Conservation (phyloP, 441 rosid genomes). For the Raphanus hybrid region DNA sequence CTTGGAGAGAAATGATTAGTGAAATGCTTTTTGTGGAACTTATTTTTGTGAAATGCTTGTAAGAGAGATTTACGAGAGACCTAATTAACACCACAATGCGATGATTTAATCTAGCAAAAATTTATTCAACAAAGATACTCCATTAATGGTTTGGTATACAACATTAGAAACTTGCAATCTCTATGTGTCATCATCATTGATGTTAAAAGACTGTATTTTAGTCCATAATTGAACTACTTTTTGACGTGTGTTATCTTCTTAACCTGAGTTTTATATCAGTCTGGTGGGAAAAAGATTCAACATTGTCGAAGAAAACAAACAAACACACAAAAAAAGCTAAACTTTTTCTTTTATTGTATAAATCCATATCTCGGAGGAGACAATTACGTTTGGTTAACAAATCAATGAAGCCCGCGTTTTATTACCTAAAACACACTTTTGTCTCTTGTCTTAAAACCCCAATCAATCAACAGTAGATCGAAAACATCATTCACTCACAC, state of each 20-base stretch:
- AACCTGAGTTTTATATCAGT: not conserved
- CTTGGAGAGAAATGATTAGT: not conserved
- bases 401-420: slow-evolving; percentile 48
- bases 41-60: not conserved
- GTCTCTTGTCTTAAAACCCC: slow-evolving; percentile 40
- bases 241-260: slow-evolving; percentile 33
- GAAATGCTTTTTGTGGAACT: not conserved
- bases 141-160: slow-evolving; percentile 6
- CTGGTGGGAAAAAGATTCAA: slow-evolving; percentile 40
- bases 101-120: not conserved
- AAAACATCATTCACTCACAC: slow-evolving; percentile 30
- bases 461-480: slow-evolving; percentile 41
- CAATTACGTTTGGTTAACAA: slow-evolving; percentile 26
- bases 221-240: slow-evolving; percentile 23
- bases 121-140: not conserved
- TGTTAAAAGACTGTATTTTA: not conserved
- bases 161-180: not conserved
- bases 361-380: not conserved
- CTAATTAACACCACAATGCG: not conserved
- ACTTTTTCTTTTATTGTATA: not conserved
- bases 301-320: slow-evolving; percentile 23
- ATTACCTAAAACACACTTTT: slow-evolving; percentile 40
- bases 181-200: not conserved
- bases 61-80: not conserved
- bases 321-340: not conserved